Conservation (phyloP, 2,329 filamentous ascomycete species). For the Microdochium nivale region DNA sequence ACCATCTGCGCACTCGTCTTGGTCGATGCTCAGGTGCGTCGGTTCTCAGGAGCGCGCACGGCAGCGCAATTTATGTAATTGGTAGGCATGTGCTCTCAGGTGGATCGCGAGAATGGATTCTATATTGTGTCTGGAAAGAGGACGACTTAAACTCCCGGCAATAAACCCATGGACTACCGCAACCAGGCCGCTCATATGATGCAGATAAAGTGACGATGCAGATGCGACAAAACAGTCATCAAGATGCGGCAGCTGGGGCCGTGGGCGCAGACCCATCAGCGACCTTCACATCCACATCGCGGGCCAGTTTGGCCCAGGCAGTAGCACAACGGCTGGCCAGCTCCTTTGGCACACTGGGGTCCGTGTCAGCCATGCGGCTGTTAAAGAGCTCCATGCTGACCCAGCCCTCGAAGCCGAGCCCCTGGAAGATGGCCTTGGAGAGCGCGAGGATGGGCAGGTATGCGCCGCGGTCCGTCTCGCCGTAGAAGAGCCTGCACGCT, state of each 20-base stretch:
- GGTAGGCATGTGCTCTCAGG: too few relatives aligned
- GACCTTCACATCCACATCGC: constrained; percentile 16
- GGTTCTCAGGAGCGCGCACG: too few relatives aligned
- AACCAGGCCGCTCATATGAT: not conserved
- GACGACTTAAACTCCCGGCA: too few relatives aligned
- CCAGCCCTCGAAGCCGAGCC: constrained; percentile 60
- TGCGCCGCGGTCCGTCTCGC: constrained; percentile 53
- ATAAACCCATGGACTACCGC: not conserved
- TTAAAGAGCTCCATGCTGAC: constrained; percentile 66
- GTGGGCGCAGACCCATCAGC: constrained; percentile 6
- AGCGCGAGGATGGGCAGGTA: constrained; percentile 61
- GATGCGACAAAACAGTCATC: not conserved
- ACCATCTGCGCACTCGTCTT: too few relatives aligned
- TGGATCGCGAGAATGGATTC: too few relatives aligned
- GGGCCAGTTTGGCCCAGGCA: constrained; percentile 19
- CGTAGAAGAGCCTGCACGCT: constrained; percentile 64
- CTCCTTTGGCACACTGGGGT: constrained; percentile 41
- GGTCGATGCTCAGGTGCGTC: too few relatives aligned
- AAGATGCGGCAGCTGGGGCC: not conserved
- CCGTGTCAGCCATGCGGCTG: constrained; percentile 43
- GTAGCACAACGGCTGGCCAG: constrained; percentile 19
- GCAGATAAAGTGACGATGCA: not conserved
- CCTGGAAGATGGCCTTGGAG: constrained; percentile 50
- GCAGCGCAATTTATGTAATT: too few relatives aligned
- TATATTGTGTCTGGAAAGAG: too few relatives aligned